Evolutionary conservation across 225 moss, liverwort and hornwort species (phyloP).

Genomic region (Thuidium tamariscinum): DNA sequence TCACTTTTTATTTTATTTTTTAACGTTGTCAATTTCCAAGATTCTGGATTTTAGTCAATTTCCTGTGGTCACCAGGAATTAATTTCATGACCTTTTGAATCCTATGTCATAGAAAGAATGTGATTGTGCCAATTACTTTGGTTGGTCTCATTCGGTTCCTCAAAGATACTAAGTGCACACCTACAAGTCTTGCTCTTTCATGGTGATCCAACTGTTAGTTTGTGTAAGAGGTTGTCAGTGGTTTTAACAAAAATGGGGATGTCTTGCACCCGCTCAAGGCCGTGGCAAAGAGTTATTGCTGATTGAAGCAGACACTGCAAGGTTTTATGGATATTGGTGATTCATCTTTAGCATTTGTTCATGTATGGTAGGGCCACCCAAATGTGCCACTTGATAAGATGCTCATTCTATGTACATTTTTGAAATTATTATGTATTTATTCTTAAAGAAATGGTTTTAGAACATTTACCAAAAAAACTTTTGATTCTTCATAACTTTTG

Average conservation of each 20-base stretch:
- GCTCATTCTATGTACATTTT: not conserved
- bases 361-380: not conserved
- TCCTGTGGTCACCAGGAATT: not conserved
- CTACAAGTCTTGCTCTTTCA: not conserved
- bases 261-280: not conserved
- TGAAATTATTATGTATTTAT: not conserved
- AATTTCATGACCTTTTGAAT: not conserved
- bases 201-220: not conserved
- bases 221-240: not conserved
- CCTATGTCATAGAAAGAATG: not conserved
- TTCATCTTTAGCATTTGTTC: not conserved
- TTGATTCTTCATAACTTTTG: no score
- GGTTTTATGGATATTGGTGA: not conserved
- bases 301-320: not conserved
- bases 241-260: not conserved
- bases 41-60: not conserved
- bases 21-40: not conserved
- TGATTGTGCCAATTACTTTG: not conserved
- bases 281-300: not conserved
- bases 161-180: not conserved
- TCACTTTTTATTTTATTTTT: no score
- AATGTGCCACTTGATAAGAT: not conserved
- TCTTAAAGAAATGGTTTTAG: fast-evolving
- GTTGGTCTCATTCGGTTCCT: not conserved
- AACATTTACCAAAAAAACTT: not conserved